Evolutionary conservation across 2,329 filamentous ascomycete species (phyloP).

Genomic region (Bimuria novae-zelandiae): DNA sequence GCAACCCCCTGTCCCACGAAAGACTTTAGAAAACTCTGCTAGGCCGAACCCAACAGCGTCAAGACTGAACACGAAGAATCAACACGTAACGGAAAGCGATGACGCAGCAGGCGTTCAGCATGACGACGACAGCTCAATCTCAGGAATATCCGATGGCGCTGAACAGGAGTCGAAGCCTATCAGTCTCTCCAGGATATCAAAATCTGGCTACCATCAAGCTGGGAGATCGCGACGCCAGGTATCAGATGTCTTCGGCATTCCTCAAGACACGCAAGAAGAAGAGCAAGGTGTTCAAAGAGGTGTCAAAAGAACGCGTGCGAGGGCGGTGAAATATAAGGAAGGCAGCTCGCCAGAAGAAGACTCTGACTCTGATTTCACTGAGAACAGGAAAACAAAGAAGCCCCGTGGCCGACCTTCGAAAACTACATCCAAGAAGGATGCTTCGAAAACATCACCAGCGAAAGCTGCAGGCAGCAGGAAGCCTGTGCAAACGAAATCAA

Average conservation of each 20-base stretch:
- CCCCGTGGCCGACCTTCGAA: not conserved
- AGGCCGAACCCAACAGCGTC: slow-evolving; percentile 1
- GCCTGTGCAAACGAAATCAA: not conserved
- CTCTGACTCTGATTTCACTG: slow-evolving; percentile 14
- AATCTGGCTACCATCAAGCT: not conserved
- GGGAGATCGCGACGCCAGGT: not conserved
- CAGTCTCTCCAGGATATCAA: slow-evolving; percentile 5
- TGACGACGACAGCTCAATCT: not conserved
- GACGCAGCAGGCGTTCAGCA: not conserved
- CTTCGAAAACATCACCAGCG: not conserved
- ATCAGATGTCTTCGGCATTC: slow-evolving; percentile 15
- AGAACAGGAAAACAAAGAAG: slow-evolving; percentile 3
- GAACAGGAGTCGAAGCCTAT: not conserved
- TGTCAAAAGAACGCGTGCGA: slow-evolving; percentile 2
- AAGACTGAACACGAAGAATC: slow-evolving; percentile 2
- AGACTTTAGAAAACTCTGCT: not conserved
- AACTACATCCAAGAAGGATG: not conserved
- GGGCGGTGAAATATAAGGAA: slow-evolving; percentile 15
- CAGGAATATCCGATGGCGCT: not conserved
- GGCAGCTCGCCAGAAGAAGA: slow-evolving; percentile 7
- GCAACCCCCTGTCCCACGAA: not conserved
- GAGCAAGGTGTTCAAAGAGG: not conserved
- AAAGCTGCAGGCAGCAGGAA: slow-evolving; percentile 1
- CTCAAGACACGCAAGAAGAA: slow-evolving; percentile 15
- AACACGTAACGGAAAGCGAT: slow-evolving; percentile 6